A percentile compares a stretch with the other conserved stretches of the same genome.
Evolutionary conservation across 2,329 filamentous ascomycete genomes (phyloP).

Genomic region (Aspergillus hiratsukae): DNA sequence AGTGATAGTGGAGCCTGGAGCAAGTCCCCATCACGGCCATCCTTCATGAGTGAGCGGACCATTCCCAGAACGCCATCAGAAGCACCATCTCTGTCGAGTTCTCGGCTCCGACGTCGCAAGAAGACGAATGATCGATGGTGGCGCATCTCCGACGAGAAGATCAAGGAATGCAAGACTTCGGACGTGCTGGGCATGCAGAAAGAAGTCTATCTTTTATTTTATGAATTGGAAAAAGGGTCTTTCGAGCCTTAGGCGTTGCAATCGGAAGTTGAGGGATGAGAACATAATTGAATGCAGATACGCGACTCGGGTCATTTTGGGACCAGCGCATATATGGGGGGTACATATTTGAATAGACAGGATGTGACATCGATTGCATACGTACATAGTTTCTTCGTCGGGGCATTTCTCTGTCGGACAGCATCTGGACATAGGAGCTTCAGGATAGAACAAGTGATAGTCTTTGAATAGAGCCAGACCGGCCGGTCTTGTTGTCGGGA

Average conservation of each 20-base stretch:
- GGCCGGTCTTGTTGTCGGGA: neutral
- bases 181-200: conserved; percentile 91
- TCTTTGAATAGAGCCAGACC: neutral
- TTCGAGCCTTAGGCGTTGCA: conserved; percentile 1
- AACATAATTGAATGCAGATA: neutral
- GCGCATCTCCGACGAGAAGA: conserved; percentile 95
- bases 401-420: neutral
- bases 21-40: conserved; percentile 21
- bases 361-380: neutral
- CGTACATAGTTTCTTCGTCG: neutral
- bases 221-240: conserved; percentile 66
- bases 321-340: neutral
- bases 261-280: neutral
- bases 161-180: conserved; percentile 87
- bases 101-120: conserved; percentile 54
- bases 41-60: conserved; percentile 20
- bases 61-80: conserved; percentile 23
- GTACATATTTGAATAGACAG: neutral
- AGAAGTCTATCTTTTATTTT: conserved; percentile 95
- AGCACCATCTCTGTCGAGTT: conserved; percentile 15
- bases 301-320: neutral
- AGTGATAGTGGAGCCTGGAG: conserved; percentile 23
- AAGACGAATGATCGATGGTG: conserved; percentile 78
- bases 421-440: neutral
- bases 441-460: neutral